phyloP scores from a whole-genome alignment of 495 filamentous ascomycete genomes.

The Penicillium ochrochloron region DNA sequence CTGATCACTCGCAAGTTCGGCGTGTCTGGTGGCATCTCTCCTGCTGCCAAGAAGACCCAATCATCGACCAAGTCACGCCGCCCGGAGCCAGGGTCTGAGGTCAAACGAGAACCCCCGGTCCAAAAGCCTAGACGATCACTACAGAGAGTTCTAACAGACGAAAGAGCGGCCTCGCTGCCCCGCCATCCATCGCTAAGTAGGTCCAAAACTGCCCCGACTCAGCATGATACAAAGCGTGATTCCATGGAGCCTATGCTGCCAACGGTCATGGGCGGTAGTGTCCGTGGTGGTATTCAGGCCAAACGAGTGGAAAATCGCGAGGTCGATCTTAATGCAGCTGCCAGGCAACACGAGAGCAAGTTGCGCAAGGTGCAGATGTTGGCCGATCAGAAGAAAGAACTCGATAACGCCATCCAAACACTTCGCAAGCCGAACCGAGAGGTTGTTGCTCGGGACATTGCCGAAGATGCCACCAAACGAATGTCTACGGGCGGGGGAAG shows the following conservation, averaged over 20 bases:
- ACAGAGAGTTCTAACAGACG: conserved; percentile 74
- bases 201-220: conserved; percentile 63
- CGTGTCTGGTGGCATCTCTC: conserved; percentile 68
- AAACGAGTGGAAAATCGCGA: conserved; percentile 68
- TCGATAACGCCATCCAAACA: conserved; percentile 80
- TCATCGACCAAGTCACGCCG: conserved; percentile 35
- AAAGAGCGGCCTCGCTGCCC: conserved; percentile 44
- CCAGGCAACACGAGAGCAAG: conserved; percentile 65
- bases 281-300: conserved; percentile 59
- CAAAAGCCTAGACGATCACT: conserved; percentile 62
- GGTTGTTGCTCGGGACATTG: conserved; percentile 72
- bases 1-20: conserved; percentile 86
- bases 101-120: conserved; percentile 51
- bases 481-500: conserved; percentile 39
- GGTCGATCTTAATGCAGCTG: conserved; percentile 65
- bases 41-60: conserved; percentile 42
- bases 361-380: conserved; percentile 73
- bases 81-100: conserved; percentile 59
- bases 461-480: conserved; percentile 70
- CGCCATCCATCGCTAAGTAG: conserved; percentile 62
- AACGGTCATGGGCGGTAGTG: conserved; percentile 33
- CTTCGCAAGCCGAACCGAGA: conserved; percentile 87
- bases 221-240: conserved; percentile 45
- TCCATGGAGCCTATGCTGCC: conserved; percentile 45
- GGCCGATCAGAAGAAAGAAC: conserved; percentile 68